Evolutionary conservation across 1,139 yeast species (phyloP).

Genomic region (Wickerhamomyces sp.): DNA sequence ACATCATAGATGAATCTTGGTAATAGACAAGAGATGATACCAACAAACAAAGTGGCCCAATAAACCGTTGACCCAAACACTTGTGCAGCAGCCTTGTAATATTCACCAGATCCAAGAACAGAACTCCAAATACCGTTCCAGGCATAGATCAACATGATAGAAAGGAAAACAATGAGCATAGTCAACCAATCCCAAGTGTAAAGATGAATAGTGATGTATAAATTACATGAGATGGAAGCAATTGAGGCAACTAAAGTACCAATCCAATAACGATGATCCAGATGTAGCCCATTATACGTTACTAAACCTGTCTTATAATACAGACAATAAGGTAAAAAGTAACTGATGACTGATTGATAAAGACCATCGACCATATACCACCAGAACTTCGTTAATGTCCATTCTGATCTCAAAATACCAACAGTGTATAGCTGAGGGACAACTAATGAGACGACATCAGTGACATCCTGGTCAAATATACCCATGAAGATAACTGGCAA

Average conservation of each 20-base stretch:
- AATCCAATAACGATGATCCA: slow-evolving; percentile 82
- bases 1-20: slow-evolving; percentile 75
- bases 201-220: slow-evolving; percentile 76
- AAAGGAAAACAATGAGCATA: slow-evolving; percentile 52
- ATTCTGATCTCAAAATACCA: slow-evolving; percentile 80
- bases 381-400: slow-evolving; percentile 78
- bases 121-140: slow-evolving; percentile 95
- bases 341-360: slow-evolving; percentile 81
- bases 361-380: slow-evolving; percentile 82
- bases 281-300: slow-evolving; percentile 54
- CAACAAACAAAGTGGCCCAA: slow-evolving; percentile 82
- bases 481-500: slow-evolving; percentile 90
- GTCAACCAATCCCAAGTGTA: slow-evolving; percentile 95
- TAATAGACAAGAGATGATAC: slow-evolving; percentile 64
- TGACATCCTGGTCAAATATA: slow-evolving; percentile 89
- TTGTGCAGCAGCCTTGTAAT: slow-evolving; percentile 71
- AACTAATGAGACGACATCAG: slow-evolving; percentile 70
- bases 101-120: slow-evolving; percentile 53
- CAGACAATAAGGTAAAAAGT: slow-evolving; percentile 79
- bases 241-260: slow-evolving; percentile 80
- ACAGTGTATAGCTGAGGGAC: slow-evolving; percentile 89
- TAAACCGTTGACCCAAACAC: slow-evolving; percentile 67
- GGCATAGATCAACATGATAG: slow-evolving; percentile 63
- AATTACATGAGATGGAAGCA: slow-evolving; percentile 74
- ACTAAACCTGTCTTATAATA: slow-evolving; percentile 56